These are phyloP conservation scores for Polygonum aviculare DNA, from an alignment of 148 eudicot species.

Conservation along the genomic window DNA sequence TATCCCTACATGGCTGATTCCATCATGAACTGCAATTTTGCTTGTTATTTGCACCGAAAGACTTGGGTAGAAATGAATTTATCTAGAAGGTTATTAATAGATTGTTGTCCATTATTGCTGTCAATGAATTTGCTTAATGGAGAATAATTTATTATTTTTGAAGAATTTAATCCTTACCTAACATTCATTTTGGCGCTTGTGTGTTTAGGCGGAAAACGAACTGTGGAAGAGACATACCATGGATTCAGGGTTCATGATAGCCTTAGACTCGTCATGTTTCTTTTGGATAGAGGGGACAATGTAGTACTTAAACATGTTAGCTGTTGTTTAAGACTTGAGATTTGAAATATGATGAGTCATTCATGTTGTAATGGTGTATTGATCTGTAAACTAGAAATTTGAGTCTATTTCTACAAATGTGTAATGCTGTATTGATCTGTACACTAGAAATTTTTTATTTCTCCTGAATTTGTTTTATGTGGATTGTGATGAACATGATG, in stretches of 20 bases:
- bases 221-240: not conserved
- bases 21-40: not conserved
- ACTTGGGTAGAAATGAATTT: not conserved
- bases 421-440: not conserved
- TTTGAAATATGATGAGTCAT: not conserved
- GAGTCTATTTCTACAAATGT: not conserved
- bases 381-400: not conserved
- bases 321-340: not conserved
- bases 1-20: not conserved
- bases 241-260: not conserved
- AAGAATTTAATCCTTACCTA: not conserved
- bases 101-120: not conserved
- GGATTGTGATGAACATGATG: not conserved
- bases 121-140: not conserved
- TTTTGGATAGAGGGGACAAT: not conserved
- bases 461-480: not conserved
- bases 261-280: not conserved
- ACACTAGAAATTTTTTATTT: not conserved
- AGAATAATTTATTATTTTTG: not conserved
- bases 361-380: not conserved
- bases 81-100: not conserved
- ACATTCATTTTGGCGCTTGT: not conserved
- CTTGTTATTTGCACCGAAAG: not conserved
- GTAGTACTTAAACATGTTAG: not conserved
- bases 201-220: not conserved